A percentile compares a stretch with the other conserved stretches of the same genome.
These are phyloP conservation scores for Hypericum perforatum DNA, from an alignment of 345 rosid genomes.

Conservation along the genomic window DNA sequence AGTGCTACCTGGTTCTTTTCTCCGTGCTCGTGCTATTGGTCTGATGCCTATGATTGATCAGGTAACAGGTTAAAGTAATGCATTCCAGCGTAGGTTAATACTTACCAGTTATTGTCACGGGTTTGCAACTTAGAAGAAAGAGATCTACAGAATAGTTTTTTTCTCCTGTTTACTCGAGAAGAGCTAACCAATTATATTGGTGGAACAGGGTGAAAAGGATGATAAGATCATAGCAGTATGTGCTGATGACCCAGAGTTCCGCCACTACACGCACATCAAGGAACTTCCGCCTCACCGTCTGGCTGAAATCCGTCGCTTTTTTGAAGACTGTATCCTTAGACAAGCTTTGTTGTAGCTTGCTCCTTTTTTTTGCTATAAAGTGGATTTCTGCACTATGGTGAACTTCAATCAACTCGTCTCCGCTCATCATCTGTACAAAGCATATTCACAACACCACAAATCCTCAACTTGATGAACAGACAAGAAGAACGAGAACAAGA, in stretches of 20 bases:
- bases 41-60: slow-evolving; percentile 98
- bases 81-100: not conserved
- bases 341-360: slow-evolving; percentile 6
- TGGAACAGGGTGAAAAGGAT: slow-evolving; percentile 78
- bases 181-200: no score
- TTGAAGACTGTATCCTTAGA: slow-evolving; percentile 86
- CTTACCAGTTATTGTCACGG: not conserved
- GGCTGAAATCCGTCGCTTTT: slow-evolving; percentile 96
- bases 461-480: slow-evolving; percentile 49
- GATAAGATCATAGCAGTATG: slow-evolving; percentile 97
- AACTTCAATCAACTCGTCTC: not conserved
- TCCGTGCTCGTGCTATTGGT: slow-evolving; percentile 97
- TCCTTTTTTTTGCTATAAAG: slow-evolving; percentile 6
- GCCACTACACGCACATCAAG: slow-evolving; percentile 86
- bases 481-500: slow-evolving; percentile 98
- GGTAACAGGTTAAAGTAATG: slow-evolving; percentile 24
- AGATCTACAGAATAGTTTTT: no score
- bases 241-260: slow-evolving; percentile 98
- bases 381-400: not conserved
- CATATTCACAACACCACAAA: not conserved
- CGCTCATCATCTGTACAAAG: not conserved
- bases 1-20: slow-evolving; percentile 81
- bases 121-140: no score
- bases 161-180: no score
- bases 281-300: slow-evolving; percentile 97